phyloP scores from a whole-genome alignment of 2,329 filamentous ascomycete species.

The Clonostachys chloroleuca region DNA sequence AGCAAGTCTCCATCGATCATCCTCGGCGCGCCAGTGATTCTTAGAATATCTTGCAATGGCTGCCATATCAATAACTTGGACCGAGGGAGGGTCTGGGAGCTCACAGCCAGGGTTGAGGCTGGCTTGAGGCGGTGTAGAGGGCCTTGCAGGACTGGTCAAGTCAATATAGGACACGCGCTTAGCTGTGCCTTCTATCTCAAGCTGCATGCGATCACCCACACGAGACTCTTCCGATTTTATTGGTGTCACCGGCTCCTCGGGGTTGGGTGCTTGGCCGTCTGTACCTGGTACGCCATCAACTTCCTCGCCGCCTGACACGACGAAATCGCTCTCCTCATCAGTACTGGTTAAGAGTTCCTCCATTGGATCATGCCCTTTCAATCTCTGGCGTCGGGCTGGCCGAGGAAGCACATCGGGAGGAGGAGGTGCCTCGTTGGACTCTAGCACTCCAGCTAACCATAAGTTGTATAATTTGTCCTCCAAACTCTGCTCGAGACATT shows the following conservation, averaged over 20 bases:
- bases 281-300: conserved; percentile 3
- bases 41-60: conserved; percentile 9
- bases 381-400: conserved; percentile 1
- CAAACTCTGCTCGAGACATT: conserved; percentile 60
- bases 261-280: conserved; percentile 4
- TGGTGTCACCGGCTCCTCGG: neutral
- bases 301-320: conserved; percentile 29
- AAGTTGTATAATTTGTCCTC: conserved; percentile 49
- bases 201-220: no score
- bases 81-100: neutral
- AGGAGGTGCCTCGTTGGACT: conserved; percentile 30
- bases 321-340: conserved; percentile 44
- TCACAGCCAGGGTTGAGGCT: no score
- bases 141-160: neutral
- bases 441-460: conserved; percentile 45
- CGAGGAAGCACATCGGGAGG: conserved; percentile 19
- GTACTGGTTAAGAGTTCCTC: conserved; percentile 48
- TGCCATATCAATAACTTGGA: conserved; percentile 4
- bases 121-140: neutral
- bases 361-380: conserved; percentile 11
- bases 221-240: neutral
- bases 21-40: conserved; percentile 14
- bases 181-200: no score
- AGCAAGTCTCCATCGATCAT: conserved; percentile 20
- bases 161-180: neutral